Base-by-base conservation (phyloP, 192 early-diverging fungal genomes). In the Linnemannia zychae region DNA sequence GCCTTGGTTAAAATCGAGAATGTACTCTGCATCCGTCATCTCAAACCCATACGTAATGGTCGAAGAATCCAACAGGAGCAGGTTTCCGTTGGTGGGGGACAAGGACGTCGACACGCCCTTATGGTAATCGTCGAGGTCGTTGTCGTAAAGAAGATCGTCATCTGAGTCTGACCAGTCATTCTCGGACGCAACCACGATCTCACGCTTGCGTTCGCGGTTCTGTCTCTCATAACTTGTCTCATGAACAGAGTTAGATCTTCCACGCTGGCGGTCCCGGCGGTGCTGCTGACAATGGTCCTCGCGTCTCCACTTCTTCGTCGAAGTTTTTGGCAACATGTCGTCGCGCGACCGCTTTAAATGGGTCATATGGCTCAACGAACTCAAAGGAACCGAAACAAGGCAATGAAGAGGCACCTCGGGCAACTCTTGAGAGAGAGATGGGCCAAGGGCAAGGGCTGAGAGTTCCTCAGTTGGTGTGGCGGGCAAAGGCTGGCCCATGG, bases 31-130 rank as follows among this genome's bases (percentile, higher is more conserved):
- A 48, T 85, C 83, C 16, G 77, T 71, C 34, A 77, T 85, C 63
- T 85, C 77, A 71, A 85, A 85, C 2, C 83, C 83, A 85, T 85
- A 85, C 11, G 78, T 76, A 63, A 85, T 85, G 16, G 75, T 77
- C 6, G 83, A 79, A 2, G 83, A 78, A 44, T 85, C 83, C 83
- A 85, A 50, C 53, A 79, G 50, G 20, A 85, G 68, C 66, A 63
- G 28, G 13, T 63, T 37, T 18, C 17, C 50, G 22, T 63, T 53
- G 38, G 47, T 72, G 46, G 16, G 24, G 24, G 11, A 49, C 47
- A 15, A 33, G 5, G 46, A 48, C n/a, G 47, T 6, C 48, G 33
- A 33, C 16, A 20, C 33, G 36, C 38, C 33, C 20, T 69, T 16
- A 2, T 20, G 36, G 38, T n/a, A 38, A 34, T 17, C 38, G 67